Conservation (phyloP, 352 stramenopile genomes). For the Globisporangium perplexum region DNA sequence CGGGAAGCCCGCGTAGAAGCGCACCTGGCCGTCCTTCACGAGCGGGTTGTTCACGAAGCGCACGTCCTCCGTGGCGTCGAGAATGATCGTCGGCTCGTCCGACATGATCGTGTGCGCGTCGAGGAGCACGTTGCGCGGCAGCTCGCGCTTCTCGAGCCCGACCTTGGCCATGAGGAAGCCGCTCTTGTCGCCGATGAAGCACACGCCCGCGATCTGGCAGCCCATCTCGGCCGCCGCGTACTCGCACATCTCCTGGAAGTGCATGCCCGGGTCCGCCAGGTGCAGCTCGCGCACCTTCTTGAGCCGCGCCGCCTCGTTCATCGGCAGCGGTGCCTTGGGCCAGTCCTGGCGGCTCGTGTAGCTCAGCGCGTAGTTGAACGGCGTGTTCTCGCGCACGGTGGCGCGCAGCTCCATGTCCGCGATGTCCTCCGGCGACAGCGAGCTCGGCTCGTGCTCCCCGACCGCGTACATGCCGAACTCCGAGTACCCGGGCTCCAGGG, state of each 20-base stretch:
- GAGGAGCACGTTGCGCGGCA: conserved; percentile 74
- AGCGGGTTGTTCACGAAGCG: conserved; percentile 79
- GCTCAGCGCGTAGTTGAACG: conserved; percentile 75
- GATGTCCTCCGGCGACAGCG: conserved; percentile 47
- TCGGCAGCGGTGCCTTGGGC: conserved; percentile 70
- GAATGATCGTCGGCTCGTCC: conserved; percentile 61
- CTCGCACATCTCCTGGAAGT: conserved; percentile 87
- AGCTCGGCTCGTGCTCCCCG: conserved; percentile 6
- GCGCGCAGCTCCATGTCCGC: conserved; percentile 51
- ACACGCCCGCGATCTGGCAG: conserved; percentile 77
- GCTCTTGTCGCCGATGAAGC: conserved; percentile 83
- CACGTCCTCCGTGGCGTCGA: conserved; percentile 75
- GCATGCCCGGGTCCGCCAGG: conserved; percentile 63
- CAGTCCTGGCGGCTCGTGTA: conserved; percentile 80
- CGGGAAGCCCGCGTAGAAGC: conserved; percentile 81
- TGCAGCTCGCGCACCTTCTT: conserved; percentile 72
- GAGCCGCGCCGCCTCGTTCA: conserved; percentile 56
- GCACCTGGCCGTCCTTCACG: conserved; percentile 64
- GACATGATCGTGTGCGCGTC: conserved; percentile 83
- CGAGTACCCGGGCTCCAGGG: conserved; percentile 20
- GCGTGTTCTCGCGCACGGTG: conserved; percentile 66
- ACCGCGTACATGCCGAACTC: conserved; percentile 33
- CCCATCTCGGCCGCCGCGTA: conserved; percentile 75
- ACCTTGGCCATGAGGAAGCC: conserved; percentile 81
- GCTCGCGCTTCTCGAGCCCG: conserved; percentile 67